Evolutionary conservation across 805 yeast species (phyloP), one percentile per base, ranked within the genome.

Genomic region (Metschnikowia peoriensis): DNA sequence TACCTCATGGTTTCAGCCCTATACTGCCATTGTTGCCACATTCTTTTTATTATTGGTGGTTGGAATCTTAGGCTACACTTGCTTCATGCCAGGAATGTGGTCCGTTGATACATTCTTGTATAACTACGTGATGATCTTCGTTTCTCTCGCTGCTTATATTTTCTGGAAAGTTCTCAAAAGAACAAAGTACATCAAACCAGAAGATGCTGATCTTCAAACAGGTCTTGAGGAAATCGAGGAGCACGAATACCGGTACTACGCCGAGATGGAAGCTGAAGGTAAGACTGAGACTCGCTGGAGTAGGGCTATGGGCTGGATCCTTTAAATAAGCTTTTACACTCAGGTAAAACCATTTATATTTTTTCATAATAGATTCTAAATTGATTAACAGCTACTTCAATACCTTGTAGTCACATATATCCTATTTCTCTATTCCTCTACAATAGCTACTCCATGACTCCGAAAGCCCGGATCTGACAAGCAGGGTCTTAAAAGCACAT

Each of bases 31-130:
- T 38, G 52, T 70, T 47, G 65, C 73, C 16, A 63, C 67, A 2
- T 61, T 61, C 48, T 66, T 71, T 53, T 58, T 71, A 45, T 63
- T 69, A 66, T 16, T 79, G 6, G 76, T 52, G 65, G 72, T 51
- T 76, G 88, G 88, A 63, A 81, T 60, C 68, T 82, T 66, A 69
- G 96, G 96, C 6, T 89, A 87, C 70, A 70, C 79, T 2, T 88
- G 84, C 1, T 88, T 89, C 67, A 66, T 84, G 43, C 84, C 84
- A 12, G 89, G 87, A 6, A 64, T 71, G 50, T 89, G 93, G 91
- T 66, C 75, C 16, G 76, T 77, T 16, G 75, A 83, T 52, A 70
- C 75, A 8, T 89, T 89, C 69, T 72, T 88, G 59, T 87, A 82
- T 68, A 80, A 80, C 61, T 89, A 89, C 63, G 72, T 89, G 53